Percentiles rank a stretch among this genome's conserved stretches.
Evolutionary conservation across 1,139 yeast genomes (phyloP).

Genomic region (Zygoascus sp.): DNA sequence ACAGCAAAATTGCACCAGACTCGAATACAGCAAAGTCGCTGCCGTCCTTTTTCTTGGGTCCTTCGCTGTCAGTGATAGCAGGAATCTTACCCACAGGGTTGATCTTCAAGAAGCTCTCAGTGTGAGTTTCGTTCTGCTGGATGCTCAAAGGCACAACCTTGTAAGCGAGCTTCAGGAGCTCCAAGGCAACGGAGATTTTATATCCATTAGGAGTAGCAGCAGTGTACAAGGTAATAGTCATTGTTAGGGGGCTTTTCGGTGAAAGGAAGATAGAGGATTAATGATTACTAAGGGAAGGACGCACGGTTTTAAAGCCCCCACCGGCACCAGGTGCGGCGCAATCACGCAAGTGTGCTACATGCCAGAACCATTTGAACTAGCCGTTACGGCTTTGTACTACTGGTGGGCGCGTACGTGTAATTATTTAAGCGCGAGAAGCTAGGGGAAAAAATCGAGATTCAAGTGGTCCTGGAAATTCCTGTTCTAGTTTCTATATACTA

Average conservation of each 20-base stretch:
- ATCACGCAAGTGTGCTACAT: too few species aligned
- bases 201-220: constrained; percentile 55
- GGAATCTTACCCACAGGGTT: constrained; percentile 96
- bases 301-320: background rate
- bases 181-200: constrained; percentile 47
- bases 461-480: too few species aligned
- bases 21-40: constrained; percentile 88
- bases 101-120: constrained; percentile 53
- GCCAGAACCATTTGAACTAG: too few species aligned
- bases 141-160: constrained; percentile 37
- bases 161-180: constrained; percentile 46
- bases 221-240: constrained; percentile 41
- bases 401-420: too few species aligned
- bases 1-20: constrained; percentile 83
- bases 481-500: background rate
- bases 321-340: background rate
- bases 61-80: constrained; percentile 81
- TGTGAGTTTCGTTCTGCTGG: constrained; percentile 42
- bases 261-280: background rate
- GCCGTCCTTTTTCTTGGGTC: constrained; percentile 28
- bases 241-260: background rate
- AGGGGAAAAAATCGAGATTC: too few species aligned
- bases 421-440: too few species aligned
- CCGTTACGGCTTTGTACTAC: too few species aligned
- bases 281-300: background rate